Percentiles rank a stretch among this genome's conserved stretches.
These are phyloP conservation scores for Auriscalpium microsporum DNA, from an alignment of 768 basidiomycete genomes.

Conservation along the genomic window DNA sequence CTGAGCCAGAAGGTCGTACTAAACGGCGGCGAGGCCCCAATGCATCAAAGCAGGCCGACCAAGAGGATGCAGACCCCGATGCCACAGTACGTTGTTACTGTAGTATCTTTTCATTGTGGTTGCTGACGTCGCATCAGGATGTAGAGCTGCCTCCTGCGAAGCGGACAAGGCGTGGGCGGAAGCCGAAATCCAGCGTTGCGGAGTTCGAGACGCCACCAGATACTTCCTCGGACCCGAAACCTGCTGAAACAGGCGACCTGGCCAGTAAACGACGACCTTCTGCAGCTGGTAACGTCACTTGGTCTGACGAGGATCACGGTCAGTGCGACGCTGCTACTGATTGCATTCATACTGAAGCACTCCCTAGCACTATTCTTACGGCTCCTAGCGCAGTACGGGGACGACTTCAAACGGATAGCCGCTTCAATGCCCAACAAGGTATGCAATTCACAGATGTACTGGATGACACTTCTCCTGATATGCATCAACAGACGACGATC, in stretches of 20 bases:
- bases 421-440: conserved; percentile 59
- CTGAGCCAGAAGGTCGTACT: conserved; percentile 35
- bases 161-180: conserved; percentile 23
- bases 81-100: neutral
- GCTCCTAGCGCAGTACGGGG: conserved; percentile 53
- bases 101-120: neutral
- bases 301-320: conserved; percentile 67
- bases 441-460: neutral
- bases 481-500: conserved; percentile 36
- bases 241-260: too few relatives aligned
- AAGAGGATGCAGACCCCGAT: neutral
- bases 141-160: conserved; percentile 25
- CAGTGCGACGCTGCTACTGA: conserved; percentile 13
- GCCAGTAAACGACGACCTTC: too few relatives aligned
- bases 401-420: conserved; percentile 63
- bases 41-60: neutral
- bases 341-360: conserved; percentile 7
- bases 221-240: neutral
- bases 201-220: conserved; percentile 20
- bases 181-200: conserved; percentile 22
- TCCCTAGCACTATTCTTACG: conserved; percentile 40
- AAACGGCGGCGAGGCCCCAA: conserved; percentile 16
- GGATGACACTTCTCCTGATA: neutral
- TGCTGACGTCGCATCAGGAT: conserved; percentile 16
- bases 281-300: conserved; percentile 33